These are phyloP conservation scores for Tarenaya hassleriana DNA, from an alignment of 345 rosid species.

Conservation along the genomic window DNA sequence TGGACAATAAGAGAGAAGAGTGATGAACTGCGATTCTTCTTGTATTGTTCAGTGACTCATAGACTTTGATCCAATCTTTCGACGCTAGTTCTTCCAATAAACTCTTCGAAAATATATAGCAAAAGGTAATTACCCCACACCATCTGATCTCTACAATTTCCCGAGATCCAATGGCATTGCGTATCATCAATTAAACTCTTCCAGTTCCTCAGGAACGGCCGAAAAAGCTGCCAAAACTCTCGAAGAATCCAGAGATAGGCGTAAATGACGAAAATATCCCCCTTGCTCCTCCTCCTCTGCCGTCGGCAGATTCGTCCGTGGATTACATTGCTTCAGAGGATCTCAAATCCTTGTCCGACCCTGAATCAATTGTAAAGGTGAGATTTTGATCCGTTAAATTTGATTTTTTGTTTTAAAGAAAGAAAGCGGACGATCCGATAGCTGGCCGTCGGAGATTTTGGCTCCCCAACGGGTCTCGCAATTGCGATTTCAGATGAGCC, in stretches of 20 bases:
- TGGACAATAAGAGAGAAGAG: conserved; percentile 51
- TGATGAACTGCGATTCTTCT: conserved; percentile 64
- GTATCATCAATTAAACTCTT: too few relatives aligned
- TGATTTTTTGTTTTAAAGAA: conserved; percentile 15
- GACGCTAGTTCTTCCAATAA: conserved; percentile 62
- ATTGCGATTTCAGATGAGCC: not conserved
- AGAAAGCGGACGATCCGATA: conserved; percentile 11
- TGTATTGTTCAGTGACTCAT: conserved; percentile 55
- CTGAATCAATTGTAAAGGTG: conserved; percentile 46
- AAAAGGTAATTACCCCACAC: conserved; percentile 3
- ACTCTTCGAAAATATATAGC: conserved; percentile 28
- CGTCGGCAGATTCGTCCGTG: conserved; percentile 31
- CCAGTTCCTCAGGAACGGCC: conserved; percentile 52
- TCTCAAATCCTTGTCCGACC: conserved; percentile 46
- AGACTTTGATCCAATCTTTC: conserved; percentile 64
- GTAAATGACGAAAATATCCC: conserved; percentile 59
- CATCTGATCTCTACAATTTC: conserved; percentile 10
- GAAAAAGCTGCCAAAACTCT: conserved; percentile 55
- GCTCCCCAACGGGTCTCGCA: conserved; percentile 28
- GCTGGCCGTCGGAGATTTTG: conserved; percentile 25
- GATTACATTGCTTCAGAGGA: conserved; percentile 35
- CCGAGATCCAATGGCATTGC: too few relatives aligned
- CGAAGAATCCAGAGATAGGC: conserved; percentile 31
- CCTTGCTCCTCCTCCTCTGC: conserved; percentile 13
- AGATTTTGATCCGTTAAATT: conserved; percentile 8